A percentile compares a stretch with the other conserved stretches of the same genome.
Evolutionary conservation across 768 basidiomycete species (phyloP).

Genomic region (Termitomyces titanicus): DNA sequence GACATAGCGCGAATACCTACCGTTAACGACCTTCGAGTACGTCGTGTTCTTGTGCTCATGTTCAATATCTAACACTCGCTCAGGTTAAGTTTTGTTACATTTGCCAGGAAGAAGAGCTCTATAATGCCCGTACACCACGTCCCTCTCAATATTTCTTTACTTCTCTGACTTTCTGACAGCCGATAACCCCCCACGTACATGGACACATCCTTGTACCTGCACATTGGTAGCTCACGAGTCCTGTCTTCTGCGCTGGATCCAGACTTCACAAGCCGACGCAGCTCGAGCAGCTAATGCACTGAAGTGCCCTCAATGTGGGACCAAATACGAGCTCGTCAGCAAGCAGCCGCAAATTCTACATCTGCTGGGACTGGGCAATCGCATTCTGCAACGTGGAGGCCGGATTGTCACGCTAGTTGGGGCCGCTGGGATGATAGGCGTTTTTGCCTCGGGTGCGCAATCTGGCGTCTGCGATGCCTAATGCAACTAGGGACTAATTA

Average conservation of each 20-base stretch:
- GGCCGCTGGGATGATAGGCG: slow-evolving; percentile 45
- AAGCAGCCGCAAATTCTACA: slow-evolving; percentile 51
- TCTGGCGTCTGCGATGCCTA: slow-evolving; percentile 7
- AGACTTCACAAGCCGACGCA: slow-evolving; percentile 56
- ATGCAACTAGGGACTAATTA: neutral
- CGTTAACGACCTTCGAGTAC: slow-evolving; percentile 25
- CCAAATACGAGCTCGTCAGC: slow-evolving; percentile 65
- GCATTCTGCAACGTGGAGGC: slow-evolving; percentile 45
- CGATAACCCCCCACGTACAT: slow-evolving; percentile 48
- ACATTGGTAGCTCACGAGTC: slow-evolving; percentile 78
- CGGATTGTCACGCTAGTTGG: slow-evolving; percentile 48
- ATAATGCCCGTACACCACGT: slow-evolving; percentile 37
- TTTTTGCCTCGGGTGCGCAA: slow-evolving; percentile 58
- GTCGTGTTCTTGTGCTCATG: neutral
- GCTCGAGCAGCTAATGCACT: slow-evolving; percentile 60
- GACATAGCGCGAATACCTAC: slow-evolving; percentile 19
- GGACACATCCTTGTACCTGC: slow-evolving; percentile 81
- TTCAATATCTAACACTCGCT: neutral
- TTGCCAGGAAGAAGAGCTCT: slow-evolving; percentile 68
- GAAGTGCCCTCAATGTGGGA: slow-evolving; percentile 77
- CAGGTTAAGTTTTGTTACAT: slow-evolving; percentile 79
- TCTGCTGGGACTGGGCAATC: slow-evolving; percentile 50
- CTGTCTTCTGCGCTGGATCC: slow-evolving; percentile 79
- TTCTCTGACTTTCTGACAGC: slow-evolving; percentile 25
- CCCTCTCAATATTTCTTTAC: neutral